Evolutionary conservation across 1,284 basidiomycete genomes (phyloP), one percentile per base, ranked within the genome.

Genomic region (Phaffia rhodozyma): DNA sequence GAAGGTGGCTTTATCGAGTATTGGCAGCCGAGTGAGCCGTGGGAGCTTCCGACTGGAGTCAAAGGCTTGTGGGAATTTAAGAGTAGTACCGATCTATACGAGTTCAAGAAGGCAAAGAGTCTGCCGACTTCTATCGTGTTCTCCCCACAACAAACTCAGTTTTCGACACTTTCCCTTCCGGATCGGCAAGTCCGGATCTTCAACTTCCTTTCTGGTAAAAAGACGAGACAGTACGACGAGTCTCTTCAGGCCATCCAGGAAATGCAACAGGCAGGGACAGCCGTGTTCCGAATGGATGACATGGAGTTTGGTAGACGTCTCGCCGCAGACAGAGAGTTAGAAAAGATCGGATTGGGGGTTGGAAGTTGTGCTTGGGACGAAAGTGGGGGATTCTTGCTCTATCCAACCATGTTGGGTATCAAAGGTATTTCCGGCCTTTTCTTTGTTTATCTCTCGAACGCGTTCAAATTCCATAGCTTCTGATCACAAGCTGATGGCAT

Each of bases 291-390:
- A 72, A 84, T 98, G 13, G 96, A 99, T 68, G 92, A 97, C 75
- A 99, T 99, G 94, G 96, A 99, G 74, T 97, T 99, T 72, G 94
- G 96, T n/a, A 80, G 96, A 64, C 81, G 96, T 13, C 79, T 98
- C 57, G 96, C 96, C 1, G 79, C 86, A 20, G 96, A 99, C 75
- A 82, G 89, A 66, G 94, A 98, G 71, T 76, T 99, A 56, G 91
- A 97, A 63, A 62, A 58, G 63, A 51, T 59, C 7, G 48, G 67
- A 65, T 51, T 66, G 64, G 66, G 20, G 57, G 32, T 52, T 66
- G 89, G 84, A 49, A 91, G 90, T 71, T 90, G 86, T 0, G 82
- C 94, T 18, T 99, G 93, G 89, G 96, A 99, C 73, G 94, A 98
- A 76, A 93, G 87, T 68, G 92, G 94, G 2, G 86, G 90, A 30